Conservation (phyloP, 2,329 filamentous ascomycete genomes). For the Erysiphe pulchra region DNA sequence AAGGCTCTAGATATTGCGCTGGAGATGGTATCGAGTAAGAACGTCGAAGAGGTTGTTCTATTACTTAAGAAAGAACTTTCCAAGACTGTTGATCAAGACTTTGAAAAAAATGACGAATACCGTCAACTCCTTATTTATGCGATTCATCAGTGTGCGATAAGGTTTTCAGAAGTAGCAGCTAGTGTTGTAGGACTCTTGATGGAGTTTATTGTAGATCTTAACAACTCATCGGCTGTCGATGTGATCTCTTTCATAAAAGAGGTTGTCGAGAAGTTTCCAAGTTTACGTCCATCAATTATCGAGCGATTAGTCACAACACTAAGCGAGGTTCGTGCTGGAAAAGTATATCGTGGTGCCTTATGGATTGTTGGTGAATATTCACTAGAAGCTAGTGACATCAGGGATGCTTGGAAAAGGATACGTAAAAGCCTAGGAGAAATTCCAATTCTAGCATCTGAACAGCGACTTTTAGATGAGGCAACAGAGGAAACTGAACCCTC, state of each 20-base stretch:
- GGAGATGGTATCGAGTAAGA: conserved; percentile 97
- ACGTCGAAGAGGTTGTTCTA: conserved; percentile 90
- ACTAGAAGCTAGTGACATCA: conserved; percentile 75
- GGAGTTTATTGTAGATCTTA: conserved; percentile 98
- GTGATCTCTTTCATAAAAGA: conserved; percentile 98
- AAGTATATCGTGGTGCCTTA: conserved; percentile 85
- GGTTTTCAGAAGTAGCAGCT: conserved; percentile 91
- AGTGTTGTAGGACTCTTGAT: conserved; percentile 92
- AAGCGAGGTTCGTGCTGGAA: conserved; percentile 80
- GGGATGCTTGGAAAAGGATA: conserved; percentile 91
- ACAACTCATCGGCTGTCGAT: conserved; percentile 86
- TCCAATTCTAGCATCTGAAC: conserved; percentile 84
- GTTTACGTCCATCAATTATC: conserved; percentile 66
- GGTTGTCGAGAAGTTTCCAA: conserved; percentile 92
- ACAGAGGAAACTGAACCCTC: conserved; percentile 39
- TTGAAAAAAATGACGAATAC: conserved; percentile 94
- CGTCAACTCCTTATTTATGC: conserved; percentile 86
- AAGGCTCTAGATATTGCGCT: conserved; percentile 77
- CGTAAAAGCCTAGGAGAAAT: conserved; percentile 86
- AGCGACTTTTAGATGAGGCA: conserved; percentile 68
- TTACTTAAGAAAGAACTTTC: conserved; percentile 91
- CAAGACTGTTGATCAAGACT: conserved; percentile 95
- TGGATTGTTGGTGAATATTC: conserved; percentile 99
- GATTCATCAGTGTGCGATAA: conserved; percentile 96
- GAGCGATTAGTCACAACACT: conserved; percentile 72